Evolutionary conservation across 2,329 filamentous ascomycete species (phyloP).

Genomic region (Penicillium sp.): DNA sequence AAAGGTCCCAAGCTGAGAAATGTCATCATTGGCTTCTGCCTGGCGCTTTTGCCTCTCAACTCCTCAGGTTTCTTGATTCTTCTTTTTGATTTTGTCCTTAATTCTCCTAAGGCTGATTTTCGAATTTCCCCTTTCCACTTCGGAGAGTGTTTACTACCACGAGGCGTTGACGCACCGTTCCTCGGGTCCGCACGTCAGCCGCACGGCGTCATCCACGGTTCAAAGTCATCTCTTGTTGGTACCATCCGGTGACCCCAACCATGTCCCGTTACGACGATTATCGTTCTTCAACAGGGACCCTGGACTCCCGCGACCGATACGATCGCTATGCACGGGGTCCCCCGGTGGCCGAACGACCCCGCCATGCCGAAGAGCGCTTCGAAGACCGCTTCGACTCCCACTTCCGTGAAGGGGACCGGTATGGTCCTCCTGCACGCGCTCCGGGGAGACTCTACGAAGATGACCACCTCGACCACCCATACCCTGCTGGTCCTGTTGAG

Average conservation of each 20-base stretch:
- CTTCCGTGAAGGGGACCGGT: conserved; percentile 44
- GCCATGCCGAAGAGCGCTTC: conserved; percentile 31
- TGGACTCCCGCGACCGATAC: conserved; percentile 45
- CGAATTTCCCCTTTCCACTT: conserved; percentile 3
- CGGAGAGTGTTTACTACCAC: neutral
- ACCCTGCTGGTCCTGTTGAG: conserved; percentile 55
- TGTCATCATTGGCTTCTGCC: conserved; percentile 25
- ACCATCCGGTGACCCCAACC: conserved; percentile 6
- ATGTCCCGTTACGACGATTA: conserved; percentile 44
- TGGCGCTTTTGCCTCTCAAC: conserved; percentile 11
- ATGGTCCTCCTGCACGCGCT: conserved; percentile 45
- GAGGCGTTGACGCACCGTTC: neutral
- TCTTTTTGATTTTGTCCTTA: neutral
- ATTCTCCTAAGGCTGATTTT: conserved; percentile 17
- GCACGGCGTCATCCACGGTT: conserved; percentile 40
- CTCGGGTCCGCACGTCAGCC: conserved; percentile 35
- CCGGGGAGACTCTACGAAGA: conserved; percentile 44
- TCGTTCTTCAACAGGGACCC: conserved; percentile 35
- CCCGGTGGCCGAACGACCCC: conserved; percentile 37
- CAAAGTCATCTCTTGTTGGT: conserved; percentile 10
- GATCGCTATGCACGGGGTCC: conserved; percentile 42
- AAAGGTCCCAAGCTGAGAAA: neutral
- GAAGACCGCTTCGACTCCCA: conserved; percentile 38
- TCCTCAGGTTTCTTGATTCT: neutral
- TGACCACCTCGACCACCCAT: conserved; percentile 44